phyloP scores from a whole-genome alignment of 768 basidiomycete species.

The Pulveroboletus sp. region DNA sequence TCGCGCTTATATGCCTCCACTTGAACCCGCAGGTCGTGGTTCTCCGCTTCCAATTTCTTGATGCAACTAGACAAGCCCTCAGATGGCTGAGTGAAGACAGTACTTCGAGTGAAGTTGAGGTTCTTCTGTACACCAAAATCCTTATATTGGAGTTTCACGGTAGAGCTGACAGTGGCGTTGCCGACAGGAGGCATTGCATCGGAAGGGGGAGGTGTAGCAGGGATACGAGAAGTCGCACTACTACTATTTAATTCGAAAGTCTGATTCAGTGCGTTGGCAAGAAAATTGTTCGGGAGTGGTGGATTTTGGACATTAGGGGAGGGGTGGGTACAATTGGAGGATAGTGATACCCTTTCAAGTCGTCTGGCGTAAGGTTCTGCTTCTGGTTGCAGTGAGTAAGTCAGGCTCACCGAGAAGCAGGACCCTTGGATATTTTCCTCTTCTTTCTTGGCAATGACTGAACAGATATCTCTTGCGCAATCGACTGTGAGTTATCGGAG shows the following conservation, averaged over 20 bases:
- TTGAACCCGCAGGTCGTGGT: slow-evolving; percentile 7
- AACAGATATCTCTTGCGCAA: neutral
- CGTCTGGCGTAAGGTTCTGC: slow-evolving; percentile 23
- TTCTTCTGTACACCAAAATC: slow-evolving; percentile 23
- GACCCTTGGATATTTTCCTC: slow-evolving; percentile 15
- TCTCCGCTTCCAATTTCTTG: slow-evolving; percentile 16
- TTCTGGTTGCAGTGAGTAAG: slow-evolving; percentile 28
- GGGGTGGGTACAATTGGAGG: neutral
- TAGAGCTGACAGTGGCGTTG: neutral
- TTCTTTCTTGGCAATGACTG: slow-evolving; percentile 12
- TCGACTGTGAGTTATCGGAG: neutral
- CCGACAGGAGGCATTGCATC: slow-evolving; percentile 1
- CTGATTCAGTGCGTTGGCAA: slow-evolving; percentile 26
- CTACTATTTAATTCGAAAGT: slow-evolving; percentile 24
- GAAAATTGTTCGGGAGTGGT: slow-evolving; percentile 3
- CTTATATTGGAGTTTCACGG: slow-evolving; percentile 11
- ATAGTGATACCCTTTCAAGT: slow-evolving; percentile 21
- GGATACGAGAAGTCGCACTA: slow-evolving; percentile 6
- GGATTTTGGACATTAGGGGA: neutral
- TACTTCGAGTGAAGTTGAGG: slow-evolving; percentile 18
- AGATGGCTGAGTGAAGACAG: neutral
- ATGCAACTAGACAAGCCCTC: slow-evolving; percentile 11
- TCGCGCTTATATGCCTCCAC: slow-evolving; percentile 8
- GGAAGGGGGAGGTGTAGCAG: slow-evolving; percentile 4
- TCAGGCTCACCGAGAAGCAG: slow-evolving; percentile 30